These are phyloP conservation scores for Capsicum baccatum DNA, from an alignment of 257 asterid genomes.

Conservation along the genomic window DNA sequence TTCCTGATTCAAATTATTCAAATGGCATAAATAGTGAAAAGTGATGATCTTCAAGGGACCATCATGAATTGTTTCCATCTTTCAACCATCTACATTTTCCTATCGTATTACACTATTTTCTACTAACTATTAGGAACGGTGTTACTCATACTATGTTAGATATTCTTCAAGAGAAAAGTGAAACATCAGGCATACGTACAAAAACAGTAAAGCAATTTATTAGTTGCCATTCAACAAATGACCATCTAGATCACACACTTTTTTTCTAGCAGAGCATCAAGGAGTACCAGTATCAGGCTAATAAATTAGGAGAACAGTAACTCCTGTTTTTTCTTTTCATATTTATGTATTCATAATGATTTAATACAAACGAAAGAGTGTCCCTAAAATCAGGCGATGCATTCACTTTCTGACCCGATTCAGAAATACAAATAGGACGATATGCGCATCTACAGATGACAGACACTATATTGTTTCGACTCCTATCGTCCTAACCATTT, in stretches of 20 bases:
- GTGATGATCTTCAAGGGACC: not conserved
- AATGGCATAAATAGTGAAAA: not conserved
- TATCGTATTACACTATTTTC: not conserved
- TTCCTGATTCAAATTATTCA: not conserved
- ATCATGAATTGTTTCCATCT: not conserved
- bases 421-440: not conserved
- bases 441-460: not conserved
- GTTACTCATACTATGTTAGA: conserved; percentile 19
- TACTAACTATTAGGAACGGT: not conserved
- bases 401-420: not conserved
- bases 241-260: not conserved
- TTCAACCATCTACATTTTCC: conserved; percentile 8
- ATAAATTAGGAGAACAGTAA: not conserved
- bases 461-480: not conserved
- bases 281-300: not conserved
- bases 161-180: not conserved
- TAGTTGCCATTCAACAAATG: not conserved
- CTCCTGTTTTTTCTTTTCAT: not conserved
- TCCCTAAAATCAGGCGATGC: not conserved
- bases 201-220: not conserved
- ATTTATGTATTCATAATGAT: not conserved
- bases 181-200: not conserved
- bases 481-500: not conserved
- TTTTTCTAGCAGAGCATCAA: not conserved
- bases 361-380: not conserved